phyloP scores from a whole-genome alignment of 148 eudicot species.

The Nyssa sinensis region DNA sequence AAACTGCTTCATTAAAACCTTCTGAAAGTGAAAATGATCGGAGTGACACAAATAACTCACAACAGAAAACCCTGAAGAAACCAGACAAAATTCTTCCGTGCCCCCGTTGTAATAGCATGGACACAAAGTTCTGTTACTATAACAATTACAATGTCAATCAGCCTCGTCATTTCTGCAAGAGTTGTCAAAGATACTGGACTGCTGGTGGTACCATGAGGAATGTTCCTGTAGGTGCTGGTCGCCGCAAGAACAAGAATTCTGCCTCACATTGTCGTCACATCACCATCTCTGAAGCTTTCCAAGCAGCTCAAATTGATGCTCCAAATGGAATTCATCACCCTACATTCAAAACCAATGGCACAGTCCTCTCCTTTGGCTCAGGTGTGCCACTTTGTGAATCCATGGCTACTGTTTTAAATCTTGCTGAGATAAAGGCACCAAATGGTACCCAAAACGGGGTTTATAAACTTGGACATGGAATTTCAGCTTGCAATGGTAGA shows the following conservation, averaged over 20 bases:
- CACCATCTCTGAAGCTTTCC: slow-evolving; percentile 62
- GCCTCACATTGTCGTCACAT: slow-evolving; percentile 52
- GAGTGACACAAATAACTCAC: slow-evolving; percentile 36
- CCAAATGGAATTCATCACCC: slow-evolving; percentile 45
- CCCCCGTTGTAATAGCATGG: slow-evolving; percentile 97
- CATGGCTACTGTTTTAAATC: slow-evolving; percentile 42
- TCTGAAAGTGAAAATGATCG: slow-evolving; percentile 34
- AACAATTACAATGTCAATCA: slow-evolving; percentile 92
- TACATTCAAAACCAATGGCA: slow-evolving; percentile 42
- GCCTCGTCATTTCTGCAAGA: slow-evolving; percentile 92
- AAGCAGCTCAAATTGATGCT: slow-evolving; percentile 40
- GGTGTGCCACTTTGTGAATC: slow-evolving; percentile 47
- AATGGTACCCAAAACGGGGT: slow-evolving; percentile 33
- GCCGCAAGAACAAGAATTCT: slow-evolving; percentile 85
- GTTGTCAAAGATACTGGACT: slow-evolving; percentile 97
- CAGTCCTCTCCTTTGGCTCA: slow-evolving; percentile 62
- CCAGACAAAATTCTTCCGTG: slow-evolving; percentile 94
- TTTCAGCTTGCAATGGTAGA: slow-evolving; percentile 20
- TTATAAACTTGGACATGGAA: slow-evolving; percentile 21
- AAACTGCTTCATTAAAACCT: slow-evolving; percentile 26
- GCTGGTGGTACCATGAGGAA: slow-evolving; percentile 97
- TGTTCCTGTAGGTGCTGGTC: slow-evolving; percentile 89
- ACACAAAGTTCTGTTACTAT: slow-evolving; percentile 93
- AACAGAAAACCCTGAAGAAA: slow-evolving; percentile 63
- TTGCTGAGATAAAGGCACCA: slow-evolving; percentile 32